These are phyloP conservation scores for Phytophthora litchii DNA, from an alignment of 352 stramenopile species.

Conservation along the genomic window DNA sequence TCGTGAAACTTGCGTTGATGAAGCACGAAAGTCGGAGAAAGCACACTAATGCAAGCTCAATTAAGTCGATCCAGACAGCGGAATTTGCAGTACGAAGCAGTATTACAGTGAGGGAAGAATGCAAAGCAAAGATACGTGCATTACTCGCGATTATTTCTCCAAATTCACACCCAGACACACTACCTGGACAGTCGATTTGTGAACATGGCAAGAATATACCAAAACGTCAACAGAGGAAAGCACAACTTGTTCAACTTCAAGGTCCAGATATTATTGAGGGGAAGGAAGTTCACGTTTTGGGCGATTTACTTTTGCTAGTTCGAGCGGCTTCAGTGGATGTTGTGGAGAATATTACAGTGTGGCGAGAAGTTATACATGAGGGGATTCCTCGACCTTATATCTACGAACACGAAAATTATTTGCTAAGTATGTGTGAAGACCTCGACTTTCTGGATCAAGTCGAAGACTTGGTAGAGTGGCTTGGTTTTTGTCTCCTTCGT, in stretches of 20 bases:
- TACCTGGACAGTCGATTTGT: neutral
- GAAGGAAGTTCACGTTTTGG: conserved; percentile 62
- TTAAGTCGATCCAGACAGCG: conserved; percentile 36
- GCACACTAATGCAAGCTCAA: conserved; percentile 3
- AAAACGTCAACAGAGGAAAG: conserved; percentile 8
- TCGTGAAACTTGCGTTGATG: too few relatives aligned
- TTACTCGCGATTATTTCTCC: conserved; percentile 30
- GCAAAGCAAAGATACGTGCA: conserved; percentile 44
- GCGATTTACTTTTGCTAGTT: conserved; percentile 56
- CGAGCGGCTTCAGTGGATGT: conserved; percentile 64
- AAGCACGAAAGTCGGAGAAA: too few relatives aligned
- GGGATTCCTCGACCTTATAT: conserved; percentile 43
- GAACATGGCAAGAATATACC: neutral
- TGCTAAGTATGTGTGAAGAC: conserved; percentile 62
- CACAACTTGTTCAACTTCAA: neutral
- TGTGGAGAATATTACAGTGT: conserved; percentile 51
- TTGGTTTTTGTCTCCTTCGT: conserved; percentile 54
- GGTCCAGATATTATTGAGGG: conserved; percentile 26
- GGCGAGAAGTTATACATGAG: conserved; percentile 46
- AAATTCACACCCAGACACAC: neutral
- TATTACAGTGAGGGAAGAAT: conserved; percentile 58
- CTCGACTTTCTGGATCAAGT: conserved; percentile 55
- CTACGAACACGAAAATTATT: conserved; percentile 49
- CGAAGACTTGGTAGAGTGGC: conserved; percentile 47
- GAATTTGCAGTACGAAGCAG: conserved; percentile 46